Conservation (phyloP, 1,284 basidiomycete species). For the Leccinum fallax region DNA sequence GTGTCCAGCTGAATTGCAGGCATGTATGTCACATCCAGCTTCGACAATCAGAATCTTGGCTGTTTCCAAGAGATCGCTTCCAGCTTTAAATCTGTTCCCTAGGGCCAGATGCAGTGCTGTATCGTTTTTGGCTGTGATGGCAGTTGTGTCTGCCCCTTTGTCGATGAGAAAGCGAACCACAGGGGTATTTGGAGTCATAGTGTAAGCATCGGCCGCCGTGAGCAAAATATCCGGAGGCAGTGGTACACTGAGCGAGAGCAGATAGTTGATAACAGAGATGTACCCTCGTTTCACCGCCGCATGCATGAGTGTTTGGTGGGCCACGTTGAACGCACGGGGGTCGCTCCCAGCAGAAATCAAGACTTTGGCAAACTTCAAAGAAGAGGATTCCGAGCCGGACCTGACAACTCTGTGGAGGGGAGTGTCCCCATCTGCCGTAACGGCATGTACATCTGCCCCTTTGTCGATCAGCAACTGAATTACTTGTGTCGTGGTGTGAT, state of each 20-base stretch:
- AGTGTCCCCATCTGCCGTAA: not conserved
- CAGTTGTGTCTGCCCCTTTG: not conserved
- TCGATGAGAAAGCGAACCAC: not conserved
- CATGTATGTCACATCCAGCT: too few species aligned
- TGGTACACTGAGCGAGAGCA: not conserved
- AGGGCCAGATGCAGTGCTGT: too few species aligned
- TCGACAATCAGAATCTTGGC: too few species aligned
- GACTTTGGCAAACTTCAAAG: not conserved
- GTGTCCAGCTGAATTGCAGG: too few species aligned
- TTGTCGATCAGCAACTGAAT: not conserved
- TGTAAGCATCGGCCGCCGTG: not conserved
- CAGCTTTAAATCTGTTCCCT: too few species aligned
- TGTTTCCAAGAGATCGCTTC: too few species aligned
- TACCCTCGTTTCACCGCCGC: rapidly evolving
- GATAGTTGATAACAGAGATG: not conserved
- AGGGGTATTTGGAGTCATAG: not conserved
- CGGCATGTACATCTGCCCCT: not conserved
- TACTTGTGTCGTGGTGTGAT: rapidly evolving
- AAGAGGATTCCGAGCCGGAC: not conserved
- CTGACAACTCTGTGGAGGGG: not conserved
- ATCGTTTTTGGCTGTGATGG: too few species aligned
- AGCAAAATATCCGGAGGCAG: not conserved
- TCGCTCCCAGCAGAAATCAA: not conserved
- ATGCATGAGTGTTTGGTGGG: not conserved
- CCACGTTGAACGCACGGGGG: not conserved